phyloP scores from a whole-genome alignment of 441 rosid genomes.

The Eutrema salsugineum region DNA sequence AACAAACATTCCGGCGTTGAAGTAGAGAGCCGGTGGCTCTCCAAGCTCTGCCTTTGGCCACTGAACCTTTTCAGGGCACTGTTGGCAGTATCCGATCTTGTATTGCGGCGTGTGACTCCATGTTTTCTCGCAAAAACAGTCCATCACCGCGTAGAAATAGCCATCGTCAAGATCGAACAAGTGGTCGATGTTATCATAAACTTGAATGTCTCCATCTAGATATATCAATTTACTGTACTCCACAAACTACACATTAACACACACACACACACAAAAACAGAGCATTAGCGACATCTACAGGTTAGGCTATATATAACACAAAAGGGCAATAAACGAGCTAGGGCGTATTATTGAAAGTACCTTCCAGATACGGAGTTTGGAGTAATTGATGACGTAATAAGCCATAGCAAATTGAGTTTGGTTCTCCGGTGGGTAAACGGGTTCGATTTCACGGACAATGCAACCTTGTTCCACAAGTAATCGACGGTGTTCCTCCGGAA shows the following conservation, averaged over 20 bases:
- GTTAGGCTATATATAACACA: not conserved
- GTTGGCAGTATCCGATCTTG: constrained; percentile 68
- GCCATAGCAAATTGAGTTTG: constrained; percentile 66
- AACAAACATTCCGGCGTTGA: constrained; percentile 73
- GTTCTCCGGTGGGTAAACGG: constrained; percentile 60
- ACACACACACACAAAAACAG: not conserved
- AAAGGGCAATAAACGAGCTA: not conserved
- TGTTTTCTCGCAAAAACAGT: constrained; percentile 72
- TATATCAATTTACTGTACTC: constrained; percentile 70
- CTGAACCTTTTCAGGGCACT: constrained; percentile 45
- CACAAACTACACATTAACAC: constrained; percentile 41
- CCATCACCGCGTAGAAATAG: constrained; percentile 57
- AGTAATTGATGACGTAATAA: constrained; percentile 66
- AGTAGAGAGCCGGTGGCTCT: constrained; percentile 50
- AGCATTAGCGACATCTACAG: not conserved
- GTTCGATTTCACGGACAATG: constrained; percentile 59
- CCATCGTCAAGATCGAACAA: constrained; percentile 55
- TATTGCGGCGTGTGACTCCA: constrained; percentile 62
- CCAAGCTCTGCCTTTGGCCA: constrained; percentile 50
- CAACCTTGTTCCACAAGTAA: constrained; percentile 54
- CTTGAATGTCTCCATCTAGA: constrained; percentile 68
- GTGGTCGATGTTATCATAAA: constrained; percentile 56
- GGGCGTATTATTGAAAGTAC: constrained; percentile 25
- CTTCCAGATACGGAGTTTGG: constrained; percentile 74
- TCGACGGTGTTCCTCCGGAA: constrained; percentile 58